A percentile compares a stretch with the other conserved stretches of the same genome.
Conservation (phyloP, 345 rosid species). For the Erucastrum elatum region DNA sequence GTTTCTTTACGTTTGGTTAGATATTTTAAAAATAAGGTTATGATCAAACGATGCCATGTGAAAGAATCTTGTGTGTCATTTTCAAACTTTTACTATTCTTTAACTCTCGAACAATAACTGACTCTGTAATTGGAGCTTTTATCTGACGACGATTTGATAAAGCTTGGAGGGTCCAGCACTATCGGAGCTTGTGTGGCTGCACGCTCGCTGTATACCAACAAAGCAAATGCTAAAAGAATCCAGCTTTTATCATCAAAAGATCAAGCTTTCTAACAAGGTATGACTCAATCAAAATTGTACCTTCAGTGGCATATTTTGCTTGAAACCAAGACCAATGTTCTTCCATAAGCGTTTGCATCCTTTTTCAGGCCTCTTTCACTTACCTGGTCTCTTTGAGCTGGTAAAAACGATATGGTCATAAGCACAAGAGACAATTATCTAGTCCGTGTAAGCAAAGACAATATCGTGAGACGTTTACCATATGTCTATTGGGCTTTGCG, state of each 20-base stretch:
- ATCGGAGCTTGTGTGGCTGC: slow-evolving; percentile 2
- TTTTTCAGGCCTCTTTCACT: too few species aligned
- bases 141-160: neutral
- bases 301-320: slow-evolving; percentile 79
- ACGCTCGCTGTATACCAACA: slow-evolving; percentile 3
- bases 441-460: neutral
- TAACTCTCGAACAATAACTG: neutral
- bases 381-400: too few species aligned
- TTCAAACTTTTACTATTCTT: neutral
- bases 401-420: too few species aligned
- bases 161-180: slow-evolving; percentile 1
- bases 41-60: slow-evolving; percentile 8
- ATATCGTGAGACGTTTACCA: slow-evolving; percentile 34
- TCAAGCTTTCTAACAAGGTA: neutral
- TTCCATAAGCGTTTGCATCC: slow-evolving; percentile 70
- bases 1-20: neutral
- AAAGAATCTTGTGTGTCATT: slow-evolving; percentile 10
- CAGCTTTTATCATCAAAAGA: neutral
- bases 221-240: slow-evolving; percentile 3
- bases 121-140: neutral
- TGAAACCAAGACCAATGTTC: slow-evolving; percentile 82
- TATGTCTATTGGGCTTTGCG: slow-evolving; percentile 24
- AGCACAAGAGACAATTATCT: too few species aligned
- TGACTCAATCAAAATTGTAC: slow-evolving; percentile 33
- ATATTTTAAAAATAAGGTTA: neutral